Evolutionary conservation across 768 basidiomycete genomes (phyloP), one percentile per base, ranked within the genome.

Genomic region (Russula dissimulans): DNA sequence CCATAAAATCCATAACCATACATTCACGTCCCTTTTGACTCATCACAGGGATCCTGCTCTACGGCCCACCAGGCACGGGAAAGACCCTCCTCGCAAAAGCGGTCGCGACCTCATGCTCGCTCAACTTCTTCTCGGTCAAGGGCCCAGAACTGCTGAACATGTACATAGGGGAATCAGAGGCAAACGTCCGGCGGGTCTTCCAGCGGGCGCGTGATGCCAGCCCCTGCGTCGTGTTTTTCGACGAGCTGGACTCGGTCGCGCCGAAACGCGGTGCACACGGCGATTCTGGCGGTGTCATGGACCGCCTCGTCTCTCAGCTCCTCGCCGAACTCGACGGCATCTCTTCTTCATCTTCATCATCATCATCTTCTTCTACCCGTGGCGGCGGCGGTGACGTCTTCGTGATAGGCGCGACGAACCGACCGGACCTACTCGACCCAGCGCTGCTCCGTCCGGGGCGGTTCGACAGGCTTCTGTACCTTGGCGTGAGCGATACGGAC

Each of bases 121-220:
- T 97, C 65, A 97, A 97, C 71, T 97, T 97, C 73, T 88, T 97
- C 74, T 95, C 92, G n/a, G 84, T 97, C 67, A 97, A 97, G 71
- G 95, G 95, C 0, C 95, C 95, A 3, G 95, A 97, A 68, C 74
- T 97, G 41, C 81, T 97, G 53, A 95, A 95, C 73, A 97, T 97
- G 95, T 97, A 95, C 73, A 95, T 97, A 67, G 95, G 95, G 60
- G 95, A 97, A 73, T 95, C 92, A 11, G 95, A 97, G 72, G 97
- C 97, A 62, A 99, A 98, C 72, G 95, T 99, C 43, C 83, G 97
- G 14, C 79, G 86, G 15, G 85, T 97, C 1, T 97, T 97, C 71
- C 91, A 95, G 69, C 82, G 84, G 12, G 95, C 95, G 31, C 76
- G 91, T 54, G 93, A 95, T 74, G 95, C 95, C 1, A 85, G 84